Percentiles rank a stretch among this genome's conserved stretches.
Evolutionary conservation across 805 yeast genomes (phyloP).

Genomic region (Torulaspora indica): DNA sequence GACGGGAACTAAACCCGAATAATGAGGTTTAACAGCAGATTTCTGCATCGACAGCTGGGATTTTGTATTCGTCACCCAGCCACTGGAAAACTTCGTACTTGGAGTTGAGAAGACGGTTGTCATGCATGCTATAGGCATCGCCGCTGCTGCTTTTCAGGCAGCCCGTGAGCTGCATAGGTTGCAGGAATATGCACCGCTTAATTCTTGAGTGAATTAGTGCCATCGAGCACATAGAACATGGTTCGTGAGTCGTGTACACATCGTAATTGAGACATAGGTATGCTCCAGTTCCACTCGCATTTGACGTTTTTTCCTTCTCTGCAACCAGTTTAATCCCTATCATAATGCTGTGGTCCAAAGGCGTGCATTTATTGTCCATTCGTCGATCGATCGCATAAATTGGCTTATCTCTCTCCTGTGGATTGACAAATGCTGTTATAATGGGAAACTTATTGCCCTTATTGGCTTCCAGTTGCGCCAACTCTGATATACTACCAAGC

Average conservation of each 20-base stretch:
- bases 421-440: conserved; percentile 62
- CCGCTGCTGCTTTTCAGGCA: conserved; percentile 55
- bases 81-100: conserved; percentile 79
- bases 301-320: conserved; percentile 39
- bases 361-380: conserved; percentile 35
- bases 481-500: conserved; percentile 28
- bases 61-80: conserved; percentile 41
- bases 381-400: conserved; percentile 42
- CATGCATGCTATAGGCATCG: conserved; percentile 68
- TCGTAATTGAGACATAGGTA: conserved; percentile 75
- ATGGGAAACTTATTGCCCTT: conserved; percentile 39
- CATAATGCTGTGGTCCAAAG: conserved; percentile 74
- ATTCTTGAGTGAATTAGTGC: conserved; percentile 90
- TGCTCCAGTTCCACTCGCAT: conserved; percentile 15
- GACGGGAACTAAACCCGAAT: neutral
- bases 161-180: conserved; percentile 48
- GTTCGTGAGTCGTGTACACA: conserved; percentile 89
- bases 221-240: conserved; percentile 96
- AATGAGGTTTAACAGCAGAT: conserved; percentile 29
- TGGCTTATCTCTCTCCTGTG: conserved; percentile 38
- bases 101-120: conserved; percentile 74
- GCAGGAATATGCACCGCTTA: conserved; percentile 58
- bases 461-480: conserved; percentile 21
- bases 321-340: conserved; percentile 64
- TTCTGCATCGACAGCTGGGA: conserved; percentile 23